Percentiles rank a stretch among this genome's conserved stretches.
Conservation (phyloP, 306 rosid genomes). For the Hippophae gyantsensis region DNA sequence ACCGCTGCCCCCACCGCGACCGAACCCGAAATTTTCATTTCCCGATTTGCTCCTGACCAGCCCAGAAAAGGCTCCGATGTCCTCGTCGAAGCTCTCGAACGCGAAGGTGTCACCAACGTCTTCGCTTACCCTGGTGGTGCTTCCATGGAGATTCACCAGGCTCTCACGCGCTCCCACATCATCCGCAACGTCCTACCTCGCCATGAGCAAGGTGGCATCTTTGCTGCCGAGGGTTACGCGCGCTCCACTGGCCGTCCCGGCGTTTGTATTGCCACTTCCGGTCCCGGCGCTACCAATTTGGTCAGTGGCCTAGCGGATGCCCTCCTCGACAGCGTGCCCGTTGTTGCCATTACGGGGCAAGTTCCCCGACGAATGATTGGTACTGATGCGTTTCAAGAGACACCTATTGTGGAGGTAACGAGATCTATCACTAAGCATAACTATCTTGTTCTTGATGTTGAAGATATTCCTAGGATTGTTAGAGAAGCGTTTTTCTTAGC, state of each 20-base stretch:
- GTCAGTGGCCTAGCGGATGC: conserved; percentile 89
- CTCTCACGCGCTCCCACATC: conserved; percentile 58
- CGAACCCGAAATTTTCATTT: conserved; percentile 5
- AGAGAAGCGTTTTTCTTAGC: conserved; percentile 69
- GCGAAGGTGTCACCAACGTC: conserved; percentile 60
- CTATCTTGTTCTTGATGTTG: conserved; percentile 78
- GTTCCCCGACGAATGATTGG: conserved; percentile 90
- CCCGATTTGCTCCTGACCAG: conserved; percentile 42
- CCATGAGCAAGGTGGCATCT: conserved; percentile 81
- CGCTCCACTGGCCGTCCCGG: conserved; percentile 73
- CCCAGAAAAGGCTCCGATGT: conserved; percentile 81
- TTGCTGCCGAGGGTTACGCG: conserved; percentile 90
- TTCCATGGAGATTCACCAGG: conserved; percentile 93
- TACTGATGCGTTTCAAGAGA: conserved; percentile 89
- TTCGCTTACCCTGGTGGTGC: conserved; percentile 97
- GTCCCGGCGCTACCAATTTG: conserved; percentile 86
- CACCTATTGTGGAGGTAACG: conserved; percentile 82
- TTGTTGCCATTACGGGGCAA: conserved; percentile 80
- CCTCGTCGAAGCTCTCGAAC: conserved; percentile 83
- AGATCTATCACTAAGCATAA: conserved; percentile 86
- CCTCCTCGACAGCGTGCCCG: conserved; percentile 56
- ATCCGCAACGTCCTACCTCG: conserved; percentile 79
- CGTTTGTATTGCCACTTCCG: conserved; percentile 89
- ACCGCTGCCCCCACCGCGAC: conserved; percentile 8
- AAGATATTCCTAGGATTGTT: conserved; percentile 75